Evolutionary conservation across 176 grass and related monocot species (phyloP).

Genomic region (Carex scoparia): DNA sequence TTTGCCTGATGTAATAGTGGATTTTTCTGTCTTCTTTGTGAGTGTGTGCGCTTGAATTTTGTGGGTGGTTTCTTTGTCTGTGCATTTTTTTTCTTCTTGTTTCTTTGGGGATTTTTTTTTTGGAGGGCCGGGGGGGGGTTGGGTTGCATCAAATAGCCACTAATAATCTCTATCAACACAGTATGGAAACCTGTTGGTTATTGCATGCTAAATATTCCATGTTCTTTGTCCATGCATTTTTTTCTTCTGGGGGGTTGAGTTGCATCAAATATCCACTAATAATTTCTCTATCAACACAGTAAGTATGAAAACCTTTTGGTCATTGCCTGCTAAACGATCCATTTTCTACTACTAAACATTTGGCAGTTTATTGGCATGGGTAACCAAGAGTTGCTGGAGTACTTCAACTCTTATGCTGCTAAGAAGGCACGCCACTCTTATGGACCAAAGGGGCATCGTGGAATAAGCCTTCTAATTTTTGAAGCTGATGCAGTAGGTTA

Average conservation of each 20-base stretch:
- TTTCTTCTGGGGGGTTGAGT: not conserved
- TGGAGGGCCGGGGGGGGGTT: not conserved
- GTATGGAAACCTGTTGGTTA: too few relatives aligned
- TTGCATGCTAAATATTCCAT: too few relatives aligned
- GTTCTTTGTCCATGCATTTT: too few relatives aligned
- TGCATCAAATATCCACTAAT: not conserved
- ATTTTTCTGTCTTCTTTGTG: not conserved
- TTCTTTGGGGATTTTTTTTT: not conserved
- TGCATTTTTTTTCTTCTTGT: not conserved
- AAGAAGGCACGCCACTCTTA: slow-evolving; percentile 82
- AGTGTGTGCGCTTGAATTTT: too few relatives aligned
- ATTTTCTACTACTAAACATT: not conserved
- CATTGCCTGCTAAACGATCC: not conserved
- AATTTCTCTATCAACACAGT: not conserved
- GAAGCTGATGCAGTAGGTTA: slow-evolving; percentile 67
- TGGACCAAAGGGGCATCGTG: slow-evolving; percentile 77
- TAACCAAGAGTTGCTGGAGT: slow-evolving; percentile 75
- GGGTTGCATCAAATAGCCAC: too few relatives aligned
- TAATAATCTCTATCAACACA: too few relatives aligned
- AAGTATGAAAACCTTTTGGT: not conserved
- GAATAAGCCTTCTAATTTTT: slow-evolving; percentile 84
- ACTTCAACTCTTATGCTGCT: slow-evolving; percentile 62
- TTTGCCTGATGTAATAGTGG: not conserved
- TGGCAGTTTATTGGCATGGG: slow-evolving; percentile 55
- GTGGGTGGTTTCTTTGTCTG: not conserved